phyloP scores from a whole-genome alignment of 148 eudicot species.

The Rhododendron williamsianum region DNA sequence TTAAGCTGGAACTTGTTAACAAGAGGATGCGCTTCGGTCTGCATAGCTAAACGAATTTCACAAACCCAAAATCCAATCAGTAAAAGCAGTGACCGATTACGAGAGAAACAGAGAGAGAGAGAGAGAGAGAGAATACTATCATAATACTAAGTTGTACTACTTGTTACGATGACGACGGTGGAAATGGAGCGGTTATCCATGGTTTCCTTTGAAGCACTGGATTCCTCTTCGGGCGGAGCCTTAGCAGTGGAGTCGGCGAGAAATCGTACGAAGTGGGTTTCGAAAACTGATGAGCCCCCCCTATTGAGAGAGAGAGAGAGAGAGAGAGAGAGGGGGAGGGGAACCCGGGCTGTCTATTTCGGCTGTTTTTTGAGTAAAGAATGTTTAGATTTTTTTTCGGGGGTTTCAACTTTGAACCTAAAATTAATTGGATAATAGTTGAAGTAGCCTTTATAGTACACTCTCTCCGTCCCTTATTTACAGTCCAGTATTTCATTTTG shows the following conservation, averaged over 20 bases:
- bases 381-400: no score
- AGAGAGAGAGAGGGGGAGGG: neutral
- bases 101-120: neutral
- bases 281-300: no score
- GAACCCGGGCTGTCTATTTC: no score
- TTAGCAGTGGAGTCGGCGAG: neutral
- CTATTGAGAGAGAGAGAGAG: no score
- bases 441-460: no score
- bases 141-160: neutral
- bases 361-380: no score
- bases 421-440: no score
- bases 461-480: no score
- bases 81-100: neutral
- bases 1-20: constrained; percentile 48
- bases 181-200: constrained; percentile 35
- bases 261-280: neutral
- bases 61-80: constrained; percentile 7
- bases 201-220: constrained; percentile 13
- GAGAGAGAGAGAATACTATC: neutral
- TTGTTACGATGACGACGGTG: constrained; percentile 37
- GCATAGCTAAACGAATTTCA: constrained; percentile 45
- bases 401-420: no score
- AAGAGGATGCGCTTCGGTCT: constrained; percentile 52
- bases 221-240: constrained; percentile 38
- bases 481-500: no score